Evolutionary conservation across 2,329 filamentous ascomycete species (phyloP), one percentile per base, ranked within the genome.

Genomic region (Bisporella sp.): DNA sequence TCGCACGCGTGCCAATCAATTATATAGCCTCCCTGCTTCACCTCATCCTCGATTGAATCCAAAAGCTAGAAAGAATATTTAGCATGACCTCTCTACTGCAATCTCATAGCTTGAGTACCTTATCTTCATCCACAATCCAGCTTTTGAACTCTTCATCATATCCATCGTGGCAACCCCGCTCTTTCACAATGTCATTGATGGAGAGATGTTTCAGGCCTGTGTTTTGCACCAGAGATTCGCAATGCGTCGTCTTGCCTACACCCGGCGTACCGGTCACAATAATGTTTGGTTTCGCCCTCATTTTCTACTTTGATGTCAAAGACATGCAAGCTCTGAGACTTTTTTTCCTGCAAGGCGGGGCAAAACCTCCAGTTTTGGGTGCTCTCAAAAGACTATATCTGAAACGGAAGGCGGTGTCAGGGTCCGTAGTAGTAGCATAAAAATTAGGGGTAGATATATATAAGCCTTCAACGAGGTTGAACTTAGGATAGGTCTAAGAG

Each of bases 1-100:
- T 97, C 93, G 72, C 92, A 97, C 2, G 91, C 92, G 70, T 99
- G 93, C 92, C 93, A 99, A 72, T 99, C 93, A 64, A 99, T 87
- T 60, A 99, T 82, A 68, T 82, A 88, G 21, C 93, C 93, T 51
- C 92, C 92, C 21, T 78, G 71, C 55, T 84, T 78, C 39, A 88
- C 78, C 54, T 93, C 85, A 50, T 87, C 79, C 71, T 97, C 93
- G 51, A 99, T 85, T 45, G 87, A 81, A 66, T 99, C 93, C 28
- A 99, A 77, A 32, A 99, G 73, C 84, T 90, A 60, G 21, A 21
- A 21, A 21, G 21, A 21, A 21, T 21, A 21, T 21, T 21, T 21
- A 21, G 21, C 33, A n/a, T 21, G 21, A 3, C 21, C 21, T 21
- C 21, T 21, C 21, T 21, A 21, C 21, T 21, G 3, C 21, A 1